These are phyloP conservation scores for Rhynchosporium secalis DNA, from an alignment of 2,329 filamentous ascomycete species.

Conservation along the genomic window DNA sequence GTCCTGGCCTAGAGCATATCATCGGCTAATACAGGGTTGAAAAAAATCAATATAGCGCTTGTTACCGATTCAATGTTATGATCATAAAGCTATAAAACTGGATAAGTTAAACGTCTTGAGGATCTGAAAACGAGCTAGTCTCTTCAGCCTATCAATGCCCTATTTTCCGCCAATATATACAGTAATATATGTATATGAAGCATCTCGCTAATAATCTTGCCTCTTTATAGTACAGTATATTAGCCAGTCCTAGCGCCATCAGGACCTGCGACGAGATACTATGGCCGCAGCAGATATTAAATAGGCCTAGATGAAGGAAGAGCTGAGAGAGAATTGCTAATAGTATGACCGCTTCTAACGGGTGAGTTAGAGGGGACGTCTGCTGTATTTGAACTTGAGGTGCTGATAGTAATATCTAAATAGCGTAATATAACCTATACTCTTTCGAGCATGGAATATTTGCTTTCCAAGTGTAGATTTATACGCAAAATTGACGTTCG, in stretches of 20 bases:
- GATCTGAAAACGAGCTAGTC: too few relatives aligned
- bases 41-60: too few relatives aligned
- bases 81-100: not conserved
- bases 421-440: constrained; percentile 53
- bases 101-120: constrained; percentile 24
- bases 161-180: too few relatives aligned
- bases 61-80: too few relatives aligned
- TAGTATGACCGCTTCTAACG: constrained; percentile 52
- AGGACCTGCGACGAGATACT: constrained; percentile 43
- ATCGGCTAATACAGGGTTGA: too few relatives aligned
- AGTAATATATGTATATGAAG: constrained; percentile 5
- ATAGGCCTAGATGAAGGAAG: constrained; percentile 38
- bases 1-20: too few relatives aligned
- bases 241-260: constrained; percentile 45
- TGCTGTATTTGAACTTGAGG: constrained; percentile 53
- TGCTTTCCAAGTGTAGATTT: too few relatives aligned
- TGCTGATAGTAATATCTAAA: constrained; percentile 43
- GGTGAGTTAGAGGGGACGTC: constrained; percentile 42
- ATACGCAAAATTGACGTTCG: too few relatives aligned
- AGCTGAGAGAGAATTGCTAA: constrained; percentile 40
- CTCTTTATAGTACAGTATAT: constrained; percentile 54
- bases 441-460: constrained; percentile 2
- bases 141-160: too few relatives aligned
- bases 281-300: constrained; percentile 41
- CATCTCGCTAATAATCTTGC: constrained; percentile 28